phyloP scores from a whole-genome alignment of 73 alveolate species.

The Paramecium caudatum region DNA sequence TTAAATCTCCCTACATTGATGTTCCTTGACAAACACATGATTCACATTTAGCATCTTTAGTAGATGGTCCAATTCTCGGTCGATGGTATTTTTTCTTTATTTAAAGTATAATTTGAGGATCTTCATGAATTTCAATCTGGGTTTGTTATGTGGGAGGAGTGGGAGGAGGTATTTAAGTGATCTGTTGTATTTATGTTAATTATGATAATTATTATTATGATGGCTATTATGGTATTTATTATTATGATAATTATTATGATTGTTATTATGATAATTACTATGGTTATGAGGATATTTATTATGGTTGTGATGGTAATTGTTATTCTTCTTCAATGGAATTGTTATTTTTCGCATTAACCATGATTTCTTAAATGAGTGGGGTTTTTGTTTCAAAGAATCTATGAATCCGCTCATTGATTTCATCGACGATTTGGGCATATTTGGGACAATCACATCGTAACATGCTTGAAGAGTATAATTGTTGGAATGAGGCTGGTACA shows the following conservation, averaged over 20 bases:
- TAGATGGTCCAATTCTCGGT: conserved; percentile 9
- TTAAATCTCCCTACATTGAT: neutral
- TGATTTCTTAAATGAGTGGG: neutral
- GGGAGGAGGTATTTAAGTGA: too few species aligned
- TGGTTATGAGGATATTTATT: neutral
- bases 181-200: too few species aligned
- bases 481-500: neutral
- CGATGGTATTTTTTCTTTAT: neutral
- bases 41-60: neutral
- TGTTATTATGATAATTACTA: neutral
- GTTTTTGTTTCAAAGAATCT: neutral
- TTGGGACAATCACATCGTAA: conserved; percentile 37
- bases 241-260: neutral
- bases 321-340: neutral
- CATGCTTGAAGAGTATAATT: neutral
- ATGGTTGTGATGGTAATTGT: neutral
- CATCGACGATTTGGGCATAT: conserved; percentile 5
- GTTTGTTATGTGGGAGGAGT: too few species aligned
- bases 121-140: too few species aligned
- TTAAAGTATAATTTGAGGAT: too few species aligned
- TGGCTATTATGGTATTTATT: neutral
- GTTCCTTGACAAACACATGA: conserved; percentile 16
- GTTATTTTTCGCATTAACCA: neutral
- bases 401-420: conserved; percentile 1
- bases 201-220: neutral